Conservation (phyloP, 2,329 filamentous ascomycete species). For the Xylaria arbuscula region DNA sequence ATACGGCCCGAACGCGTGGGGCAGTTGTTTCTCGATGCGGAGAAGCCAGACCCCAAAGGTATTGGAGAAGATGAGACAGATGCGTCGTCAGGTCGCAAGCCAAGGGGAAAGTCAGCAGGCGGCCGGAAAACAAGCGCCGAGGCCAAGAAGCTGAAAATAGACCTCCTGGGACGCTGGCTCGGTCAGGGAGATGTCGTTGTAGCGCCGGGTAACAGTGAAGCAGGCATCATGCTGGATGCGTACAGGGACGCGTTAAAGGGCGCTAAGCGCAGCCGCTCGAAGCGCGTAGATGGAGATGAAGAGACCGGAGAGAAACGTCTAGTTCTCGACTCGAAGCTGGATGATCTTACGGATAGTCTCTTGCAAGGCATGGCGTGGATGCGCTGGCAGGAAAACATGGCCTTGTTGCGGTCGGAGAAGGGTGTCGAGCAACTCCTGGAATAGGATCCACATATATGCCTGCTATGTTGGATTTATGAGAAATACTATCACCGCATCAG, state of each 20-base stretch:
- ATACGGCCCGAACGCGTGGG: constrained; percentile 51
- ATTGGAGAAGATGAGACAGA: constrained; percentile 37
- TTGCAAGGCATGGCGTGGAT: constrained; percentile 82
- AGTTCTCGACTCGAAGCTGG: constrained; percentile 66
- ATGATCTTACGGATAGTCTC: constrained; percentile 84
- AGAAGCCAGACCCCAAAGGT: constrained; percentile 10
- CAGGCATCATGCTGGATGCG: constrained; percentile 32
- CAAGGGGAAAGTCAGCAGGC: constrained; percentile 38
- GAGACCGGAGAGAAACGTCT: constrained; percentile 37
- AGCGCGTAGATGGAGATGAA: constrained; percentile 41
- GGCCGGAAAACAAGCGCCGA: constrained; percentile 49
- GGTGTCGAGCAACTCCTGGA: constrained; percentile 38
- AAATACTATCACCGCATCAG: neutral
- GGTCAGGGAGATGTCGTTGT: constrained; percentile 41
- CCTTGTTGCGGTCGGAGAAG: constrained; percentile 48
- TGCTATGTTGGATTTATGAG: neutral
- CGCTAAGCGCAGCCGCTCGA: constrained; percentile 12
- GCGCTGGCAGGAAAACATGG: constrained; percentile 75
- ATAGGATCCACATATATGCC: neutral
- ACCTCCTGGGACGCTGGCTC: constrained; percentile 68
- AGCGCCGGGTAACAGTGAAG: constrained; percentile 29
- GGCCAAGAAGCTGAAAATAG: constrained; percentile 71
- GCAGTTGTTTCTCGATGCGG: constrained; percentile 31
- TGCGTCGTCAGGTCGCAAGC: constrained; percentile 15
- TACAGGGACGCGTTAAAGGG: constrained; percentile 18